Evolutionary conservation across 2,329 filamentous ascomycete species (phyloP).

Genomic region (Verticillium klebahnii): DNA sequence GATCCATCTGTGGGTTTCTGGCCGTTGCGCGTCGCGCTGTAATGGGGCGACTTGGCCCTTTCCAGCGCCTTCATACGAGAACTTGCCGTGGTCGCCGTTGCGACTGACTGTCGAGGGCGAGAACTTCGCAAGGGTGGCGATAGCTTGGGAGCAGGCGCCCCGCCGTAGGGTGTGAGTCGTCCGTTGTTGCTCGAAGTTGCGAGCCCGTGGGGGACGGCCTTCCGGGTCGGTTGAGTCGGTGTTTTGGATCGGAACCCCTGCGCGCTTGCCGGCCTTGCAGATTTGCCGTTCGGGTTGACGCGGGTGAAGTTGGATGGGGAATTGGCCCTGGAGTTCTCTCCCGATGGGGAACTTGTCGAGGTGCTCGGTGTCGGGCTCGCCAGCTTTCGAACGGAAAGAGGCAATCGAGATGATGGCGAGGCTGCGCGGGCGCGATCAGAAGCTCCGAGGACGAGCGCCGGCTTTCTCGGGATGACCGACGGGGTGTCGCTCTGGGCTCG

Average conservation of each 20-base stretch:
- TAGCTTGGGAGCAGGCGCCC: conserved; percentile 63
- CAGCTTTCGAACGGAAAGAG: conserved; percentile 40
- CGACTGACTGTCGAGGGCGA: conserved; percentile 73
- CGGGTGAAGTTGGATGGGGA: conserved; percentile 47
- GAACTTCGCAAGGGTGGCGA: conserved; percentile 80
- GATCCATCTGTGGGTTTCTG: conserved; percentile 31
- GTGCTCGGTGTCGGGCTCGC: conserved; percentile 7
- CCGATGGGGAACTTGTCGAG: conserved; percentile 30
- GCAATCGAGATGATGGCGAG: conserved; percentile 35
- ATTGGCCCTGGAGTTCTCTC: conserved; percentile 42
- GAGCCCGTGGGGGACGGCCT: conserved; percentile 34
- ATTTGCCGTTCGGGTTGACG: conserved; percentile 34
- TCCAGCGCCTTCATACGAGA: conserved; percentile 64
- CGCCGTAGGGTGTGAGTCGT: conserved; percentile 69
- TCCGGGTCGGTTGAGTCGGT: conserved; percentile 34
- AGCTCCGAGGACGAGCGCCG: conserved; percentile 20
- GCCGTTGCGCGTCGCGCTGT: conserved; percentile 21
- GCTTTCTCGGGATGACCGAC: conserved; percentile 26
- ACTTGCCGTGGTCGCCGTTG: conserved; percentile 65
- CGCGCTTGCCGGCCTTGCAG: conserved; percentile 27
- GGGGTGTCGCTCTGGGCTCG: conserved; percentile 56
- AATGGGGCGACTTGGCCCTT: conserved; percentile 42
- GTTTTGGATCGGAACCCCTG: conserved; percentile 38
- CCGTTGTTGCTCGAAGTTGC: conserved; percentile 47
- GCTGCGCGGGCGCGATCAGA: conserved; percentile 17